Evolutionary conservation across 2,329 filamentous ascomycete species (phyloP).

Genomic region (Sporothrix phasma): DNA sequence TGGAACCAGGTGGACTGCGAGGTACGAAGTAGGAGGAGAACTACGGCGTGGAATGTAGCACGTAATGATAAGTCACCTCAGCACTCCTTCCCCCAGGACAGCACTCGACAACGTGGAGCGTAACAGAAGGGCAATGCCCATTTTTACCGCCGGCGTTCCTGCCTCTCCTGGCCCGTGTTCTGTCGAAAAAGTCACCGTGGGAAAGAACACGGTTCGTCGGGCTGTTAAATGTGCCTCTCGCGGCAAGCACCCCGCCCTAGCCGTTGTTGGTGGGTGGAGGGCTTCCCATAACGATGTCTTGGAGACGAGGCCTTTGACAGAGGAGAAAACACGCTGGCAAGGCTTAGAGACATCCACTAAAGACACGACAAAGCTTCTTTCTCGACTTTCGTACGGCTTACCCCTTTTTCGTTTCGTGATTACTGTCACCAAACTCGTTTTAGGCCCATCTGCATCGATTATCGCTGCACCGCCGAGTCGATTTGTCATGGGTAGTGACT

Average conservation of each 20-base stretch:
- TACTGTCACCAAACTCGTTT: not conserved
- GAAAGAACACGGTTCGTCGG: not conserved
- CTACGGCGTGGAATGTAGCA: slow-evolving; percentile 9
- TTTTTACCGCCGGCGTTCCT: not conserved
- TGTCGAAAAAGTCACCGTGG: no score
- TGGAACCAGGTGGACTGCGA: not conserved
- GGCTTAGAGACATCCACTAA: not conserved
- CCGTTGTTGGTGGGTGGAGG: not conserved
- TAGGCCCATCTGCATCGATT: not conserved
- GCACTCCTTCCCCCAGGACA: not conserved
- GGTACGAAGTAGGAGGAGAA: slow-evolving; percentile 4
- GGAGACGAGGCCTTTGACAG: not conserved
- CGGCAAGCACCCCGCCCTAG: slow-evolving; percentile 6
- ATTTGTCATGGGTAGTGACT: not conserved
- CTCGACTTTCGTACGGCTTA: not conserved
- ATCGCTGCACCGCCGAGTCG: not conserved
- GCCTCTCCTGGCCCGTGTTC: not conserved
- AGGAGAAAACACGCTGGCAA: not conserved
- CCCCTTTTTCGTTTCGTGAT: no score
- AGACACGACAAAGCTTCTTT: not conserved
- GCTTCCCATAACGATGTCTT: not conserved
- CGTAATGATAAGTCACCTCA: not conserved
- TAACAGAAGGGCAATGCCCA: no score
- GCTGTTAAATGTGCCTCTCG: slow-evolving; percentile 10
- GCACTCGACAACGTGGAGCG: no score